phyloP scores from a whole-genome alignment of 306 rosid genomes.

The Carpinus viminea region DNA sequence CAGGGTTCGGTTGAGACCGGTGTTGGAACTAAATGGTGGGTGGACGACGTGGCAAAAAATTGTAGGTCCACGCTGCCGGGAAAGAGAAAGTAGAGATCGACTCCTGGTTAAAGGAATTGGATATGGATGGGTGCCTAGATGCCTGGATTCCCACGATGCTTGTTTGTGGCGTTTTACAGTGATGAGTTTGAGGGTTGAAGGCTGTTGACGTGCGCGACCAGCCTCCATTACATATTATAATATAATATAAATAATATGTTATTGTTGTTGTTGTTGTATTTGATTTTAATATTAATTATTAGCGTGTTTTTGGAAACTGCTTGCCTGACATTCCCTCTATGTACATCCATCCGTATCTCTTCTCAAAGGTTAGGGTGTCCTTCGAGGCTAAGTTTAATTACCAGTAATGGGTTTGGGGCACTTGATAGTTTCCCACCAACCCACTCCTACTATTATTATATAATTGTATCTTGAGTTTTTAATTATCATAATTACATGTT shows the following conservation, averaged over 20 bases:
- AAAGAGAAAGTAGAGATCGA: conserved; percentile 6
- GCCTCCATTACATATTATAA: conserved; percentile 29
- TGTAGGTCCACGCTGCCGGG: conserved; percentile 45
- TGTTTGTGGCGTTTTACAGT: conserved; percentile 12
- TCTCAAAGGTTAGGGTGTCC: conserved; percentile 14
- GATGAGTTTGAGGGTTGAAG: background rate
- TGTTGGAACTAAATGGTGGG: background rate
- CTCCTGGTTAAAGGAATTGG: background rate
- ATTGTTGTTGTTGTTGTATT: no score
- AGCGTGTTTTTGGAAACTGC: conserved; percentile 10
- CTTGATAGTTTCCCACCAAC: no score
- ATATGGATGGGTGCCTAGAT: background rate
- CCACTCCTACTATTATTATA: no score
- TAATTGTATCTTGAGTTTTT: no score
- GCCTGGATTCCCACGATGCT: conserved; percentile 31
- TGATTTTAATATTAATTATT: background rate
- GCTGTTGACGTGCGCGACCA: conserved; percentile 39
- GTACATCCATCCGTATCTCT: conserved; percentile 27
- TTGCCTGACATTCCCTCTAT: conserved; percentile 20
- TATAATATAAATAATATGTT: background rate
- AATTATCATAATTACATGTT: no score
- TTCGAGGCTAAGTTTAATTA: no score
- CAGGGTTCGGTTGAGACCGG: background rate
- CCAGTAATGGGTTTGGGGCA: no score
- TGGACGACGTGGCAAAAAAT: conserved; percentile 19